Evolutionary conservation across 306 rosid species (phyloP).

Genomic region (Begonia peltatifolia): DNA sequence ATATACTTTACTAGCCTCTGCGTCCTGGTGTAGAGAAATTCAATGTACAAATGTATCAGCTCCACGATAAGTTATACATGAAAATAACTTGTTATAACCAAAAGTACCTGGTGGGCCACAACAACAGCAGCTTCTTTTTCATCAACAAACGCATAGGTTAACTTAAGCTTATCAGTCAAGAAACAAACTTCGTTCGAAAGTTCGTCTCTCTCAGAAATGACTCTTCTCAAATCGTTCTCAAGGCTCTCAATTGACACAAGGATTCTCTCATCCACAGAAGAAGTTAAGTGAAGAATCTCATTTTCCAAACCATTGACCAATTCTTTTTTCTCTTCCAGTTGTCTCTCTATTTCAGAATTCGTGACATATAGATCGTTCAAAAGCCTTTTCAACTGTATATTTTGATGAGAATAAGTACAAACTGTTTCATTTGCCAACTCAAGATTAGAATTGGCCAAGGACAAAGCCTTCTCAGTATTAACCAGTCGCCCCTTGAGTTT

Average conservation of each 20-base stretch:
- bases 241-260: conserved; percentile 39
- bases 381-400: conserved; percentile 46
- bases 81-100: conserved; percentile 11
- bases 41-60: conserved; percentile 1
- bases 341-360: conserved; percentile 46
- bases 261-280: conserved; percentile 41
- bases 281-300: conserved; percentile 54
- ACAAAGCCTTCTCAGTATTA: conserved; percentile 46
- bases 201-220: conserved; percentile 52
- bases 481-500: conserved; percentile 46
- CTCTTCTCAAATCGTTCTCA: conserved; percentile 48
- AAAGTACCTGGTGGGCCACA: conserved; percentile 72
- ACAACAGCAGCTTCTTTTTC: conserved; percentile 82
- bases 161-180: conserved; percentile 59
- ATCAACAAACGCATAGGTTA: conserved; percentile 63
- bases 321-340: conserved; percentile 68
- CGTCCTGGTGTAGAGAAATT: conserved; percentile 36
- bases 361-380: conserved; percentile 41
- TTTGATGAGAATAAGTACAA: conserved; percentile 35
- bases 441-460: conserved; percentile 47
- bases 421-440: conserved; percentile 43
- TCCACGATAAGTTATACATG: neutral
- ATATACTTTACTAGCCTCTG: conserved; percentile 64
- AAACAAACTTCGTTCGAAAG: conserved; percentile 46
- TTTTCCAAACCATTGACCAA: conserved; percentile 59